Base-by-base conservation (phyloP, 306 rosid genomes). In the Pyrus communis region DNA sequence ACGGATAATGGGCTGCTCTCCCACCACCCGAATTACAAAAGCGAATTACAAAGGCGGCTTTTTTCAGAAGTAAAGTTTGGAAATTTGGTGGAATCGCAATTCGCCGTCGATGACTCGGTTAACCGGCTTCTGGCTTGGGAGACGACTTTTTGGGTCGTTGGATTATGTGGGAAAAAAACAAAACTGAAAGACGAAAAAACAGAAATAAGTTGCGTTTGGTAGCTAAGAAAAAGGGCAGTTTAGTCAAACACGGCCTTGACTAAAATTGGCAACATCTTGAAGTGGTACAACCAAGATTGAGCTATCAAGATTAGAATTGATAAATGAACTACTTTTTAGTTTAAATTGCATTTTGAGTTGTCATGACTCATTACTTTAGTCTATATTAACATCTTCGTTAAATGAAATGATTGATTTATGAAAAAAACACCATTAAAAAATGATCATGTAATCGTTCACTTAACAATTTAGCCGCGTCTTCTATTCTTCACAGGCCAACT, bases 21-120 rank as follows among this genome's bases (percentile, higher is more conserved):
- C 69, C 77, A 74, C 69, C 77, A 59, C 77, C 77, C 35, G 58
- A 42, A 43, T 40, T 3, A 59, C 30, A 18, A 42, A 23, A 27
- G 19, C 4, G 45, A 25, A 25, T 40, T 3, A 59, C 30, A 18
- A 42, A 23, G 18, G 12, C 4, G 45, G 69, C 7, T 42, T 60
- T 59, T 30, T 64, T 14, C n/a, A 17, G 55, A 43, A 25, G 38
- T 74, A 25, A 31, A 6, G 42, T 60, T 22, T 7, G 35, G 27
- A 57, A 27, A 42, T 23, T 58, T 3, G 51, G 27, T 25, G 33
- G 22, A 69, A 69, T 14, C 7, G 22, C n/a, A 69, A 11, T 43
- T 45, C 69, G 8, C 69, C 69, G 69, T 64, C 45, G 69, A 18
- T 17, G 68, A 27, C 68, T 6, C 33, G 21, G 17, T 18, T 1